Evolutionary conservation across 2,329 filamentous ascomycete genomes (phyloP).

Genomic region (Pseudopithomyces maydicus): DNA sequence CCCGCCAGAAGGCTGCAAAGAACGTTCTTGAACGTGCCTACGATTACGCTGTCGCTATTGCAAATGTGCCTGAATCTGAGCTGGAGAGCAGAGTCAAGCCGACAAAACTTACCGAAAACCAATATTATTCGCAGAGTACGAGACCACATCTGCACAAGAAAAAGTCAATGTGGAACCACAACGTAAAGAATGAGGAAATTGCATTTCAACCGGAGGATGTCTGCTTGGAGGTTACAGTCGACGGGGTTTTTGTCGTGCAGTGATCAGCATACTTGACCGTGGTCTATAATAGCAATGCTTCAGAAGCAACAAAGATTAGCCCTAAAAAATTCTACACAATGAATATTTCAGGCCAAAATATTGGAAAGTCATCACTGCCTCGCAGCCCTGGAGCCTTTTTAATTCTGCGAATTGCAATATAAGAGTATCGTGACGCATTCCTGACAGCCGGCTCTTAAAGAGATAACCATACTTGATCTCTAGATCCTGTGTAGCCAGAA

Average conservation of each 20-base stretch:
- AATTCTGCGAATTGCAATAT: too few relatives aligned
- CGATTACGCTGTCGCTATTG: conserved; percentile 17
- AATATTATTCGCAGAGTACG: conserved; percentile 10
- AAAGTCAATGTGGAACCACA: background rate
- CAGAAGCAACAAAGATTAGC: too few relatives aligned
- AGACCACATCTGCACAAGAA: conserved; percentile 16
- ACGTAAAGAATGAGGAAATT: conserved; percentile 5
- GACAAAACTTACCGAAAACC: conserved; percentile 7
- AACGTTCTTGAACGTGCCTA: conserved; percentile 10
- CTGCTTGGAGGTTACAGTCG: conserved; percentile 10
- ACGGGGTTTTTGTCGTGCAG: conserved; percentile 13
- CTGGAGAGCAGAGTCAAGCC: conserved; percentile 11
- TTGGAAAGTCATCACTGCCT: too few relatives aligned
- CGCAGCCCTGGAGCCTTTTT: too few relatives aligned
- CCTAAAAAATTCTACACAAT: too few relatives aligned
- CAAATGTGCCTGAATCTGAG: conserved; percentile 5
- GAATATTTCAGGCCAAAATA: too few relatives aligned
- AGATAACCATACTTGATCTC: too few relatives aligned
- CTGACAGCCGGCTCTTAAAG: too few relatives aligned
- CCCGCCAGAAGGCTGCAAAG: conserved; percentile 13
- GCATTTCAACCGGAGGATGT: conserved; percentile 18
- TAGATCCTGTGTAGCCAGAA: too few relatives aligned
- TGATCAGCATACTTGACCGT: background rate
- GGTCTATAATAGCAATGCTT: too few relatives aligned
- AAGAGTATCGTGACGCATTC: too few relatives aligned